Evolutionary conservation across 1,284 basidiomycete species (phyloP).

Genomic region (Coriolopsis trogii): DNA sequence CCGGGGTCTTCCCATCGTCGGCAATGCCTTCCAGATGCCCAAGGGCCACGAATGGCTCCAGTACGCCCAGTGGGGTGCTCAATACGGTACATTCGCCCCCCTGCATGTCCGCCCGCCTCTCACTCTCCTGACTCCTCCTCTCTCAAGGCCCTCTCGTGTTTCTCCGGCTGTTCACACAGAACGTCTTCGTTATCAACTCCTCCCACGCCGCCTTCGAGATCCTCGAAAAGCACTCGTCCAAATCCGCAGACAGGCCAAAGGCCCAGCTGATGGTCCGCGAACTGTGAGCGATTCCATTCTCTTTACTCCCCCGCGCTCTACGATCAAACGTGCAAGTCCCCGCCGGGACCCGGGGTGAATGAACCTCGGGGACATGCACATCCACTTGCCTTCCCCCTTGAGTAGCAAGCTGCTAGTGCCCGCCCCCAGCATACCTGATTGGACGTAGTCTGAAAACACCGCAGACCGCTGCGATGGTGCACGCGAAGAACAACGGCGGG

Average conservation of each 20-base stretch:
- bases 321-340: background rate
- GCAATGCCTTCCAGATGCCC: slow-evolving; percentile 19
- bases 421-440: too few relatives aligned
- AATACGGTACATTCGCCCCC: slow-evolving; percentile 2
- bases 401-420: too few relatives aligned
- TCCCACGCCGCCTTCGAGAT: slow-evolving; percentile 17
- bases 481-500: too few relatives aligned
- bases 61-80: slow-evolving; percentile 13
- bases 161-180: slow-evolving; percentile 7
- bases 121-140: background rate
- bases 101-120: background rate
- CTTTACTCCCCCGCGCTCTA: background rate
- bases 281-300: background rate
- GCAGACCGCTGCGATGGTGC: too few relatives aligned
- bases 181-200: slow-evolving; percentile 20
- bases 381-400: too few relatives aligned
- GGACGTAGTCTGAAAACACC: too few relatives aligned
- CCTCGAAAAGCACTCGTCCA: slow-evolving; percentile 14
- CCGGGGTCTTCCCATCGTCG: slow-evolving; percentile 16
- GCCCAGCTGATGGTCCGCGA: slow-evolving; percentile 6
- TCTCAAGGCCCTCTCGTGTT: slow-evolving; percentile 15
- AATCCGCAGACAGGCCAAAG: slow-evolving; percentile 19
- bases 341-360: too few relatives aligned
- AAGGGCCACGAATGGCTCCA: slow-evolving; percentile 5
- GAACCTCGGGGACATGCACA: too few relatives aligned